Evolutionary conservation across 83 land plant species (phyloP), one percentile per base, ranked within the genome.

Genomic region (Picea abies): DNA sequence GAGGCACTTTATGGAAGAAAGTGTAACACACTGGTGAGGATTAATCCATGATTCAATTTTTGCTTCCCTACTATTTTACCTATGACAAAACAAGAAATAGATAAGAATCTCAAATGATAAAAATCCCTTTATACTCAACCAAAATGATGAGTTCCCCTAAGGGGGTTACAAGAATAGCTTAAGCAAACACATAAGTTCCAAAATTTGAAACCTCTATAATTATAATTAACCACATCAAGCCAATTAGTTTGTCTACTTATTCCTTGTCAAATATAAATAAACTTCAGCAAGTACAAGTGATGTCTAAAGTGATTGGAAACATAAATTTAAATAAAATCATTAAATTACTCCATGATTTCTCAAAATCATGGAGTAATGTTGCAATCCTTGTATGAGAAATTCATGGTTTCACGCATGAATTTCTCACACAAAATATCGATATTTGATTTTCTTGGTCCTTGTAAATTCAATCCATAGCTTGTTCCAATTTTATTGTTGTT

Each of bases 121-220:
- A 60, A 12, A 22, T 23, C 22, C 22, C 26, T 22, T 19, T 80
- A 61, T 88, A 85, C 94, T 92, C 90, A 82, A 92, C 88, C 72
- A 92, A 90, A 16, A 92, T 92, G 83, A 92, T 92, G 76, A 92
- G 87, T 20, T 92, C 92, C 37, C 94, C 94, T 61, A 92, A 89
- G 37, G 94, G 94, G 60, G 94, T 92, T 64, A 92, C 94, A 63
- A 90, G 81, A 64, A 92, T 88, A 47, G 94, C 92, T 69, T 90
- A 92, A 65, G 94, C 90, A 90, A 92, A 92, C 29, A 90, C 94
- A 86, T 92, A 92, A 44, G 94, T 89, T 58, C 87, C 94, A 88
- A 92, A 92, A 77, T 92, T 92, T 37, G 94, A 92, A 29, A 92
- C 81, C 82, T 92, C 94, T 20, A 92, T 92, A 69, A 92, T 25